Evolutionary conservation across 441 rosid genomes (phyloP).

Genomic region (Pelargonium australe): DNA sequence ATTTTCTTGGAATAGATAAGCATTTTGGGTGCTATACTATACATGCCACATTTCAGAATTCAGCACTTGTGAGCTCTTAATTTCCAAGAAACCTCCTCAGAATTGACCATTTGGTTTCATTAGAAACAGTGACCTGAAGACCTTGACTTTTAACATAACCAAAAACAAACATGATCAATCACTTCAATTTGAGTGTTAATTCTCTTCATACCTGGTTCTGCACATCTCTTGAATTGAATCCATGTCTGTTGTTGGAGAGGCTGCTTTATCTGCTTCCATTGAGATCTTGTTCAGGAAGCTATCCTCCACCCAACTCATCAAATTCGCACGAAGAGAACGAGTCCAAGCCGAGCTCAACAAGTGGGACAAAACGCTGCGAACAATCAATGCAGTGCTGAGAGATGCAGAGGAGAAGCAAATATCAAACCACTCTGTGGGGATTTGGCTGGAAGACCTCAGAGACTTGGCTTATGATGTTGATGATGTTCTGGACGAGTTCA

Average conservation of each 20-base stretch:
- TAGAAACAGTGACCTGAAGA: too few species aligned
- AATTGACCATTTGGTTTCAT: too few species aligned
- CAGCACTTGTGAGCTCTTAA: too few species aligned
- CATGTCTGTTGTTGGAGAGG: constrained; percentile 15
- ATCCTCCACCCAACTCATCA: constrained; percentile 17
- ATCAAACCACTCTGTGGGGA: constrained; percentile 3
- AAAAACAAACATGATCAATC: too few species aligned
- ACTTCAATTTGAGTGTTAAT: too few species aligned
- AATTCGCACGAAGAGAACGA: background rate
- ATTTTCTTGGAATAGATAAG: too few species aligned
- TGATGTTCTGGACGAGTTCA: constrained; percentile 24
- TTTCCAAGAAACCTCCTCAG: too few species aligned
- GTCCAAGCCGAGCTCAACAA: constrained; percentile 7
- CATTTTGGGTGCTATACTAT: too few species aligned
- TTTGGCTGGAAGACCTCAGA: constrained; percentile 21
- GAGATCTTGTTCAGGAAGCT: constrained; percentile 19
- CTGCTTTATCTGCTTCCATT: constrained; percentile 20
- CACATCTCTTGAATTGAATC: background rate
- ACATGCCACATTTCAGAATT: too few species aligned
- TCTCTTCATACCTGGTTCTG: background rate
- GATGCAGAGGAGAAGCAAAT: constrained; percentile 31
- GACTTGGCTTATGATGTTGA: constrained; percentile 25
- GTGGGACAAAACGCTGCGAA: background rate
- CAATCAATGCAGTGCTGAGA: background rate
- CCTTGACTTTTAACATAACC: too few species aligned